phyloP scores from a whole-genome alignment of 768 basidiomycete genomes.

The Thelephora ganbajun region DNA sequence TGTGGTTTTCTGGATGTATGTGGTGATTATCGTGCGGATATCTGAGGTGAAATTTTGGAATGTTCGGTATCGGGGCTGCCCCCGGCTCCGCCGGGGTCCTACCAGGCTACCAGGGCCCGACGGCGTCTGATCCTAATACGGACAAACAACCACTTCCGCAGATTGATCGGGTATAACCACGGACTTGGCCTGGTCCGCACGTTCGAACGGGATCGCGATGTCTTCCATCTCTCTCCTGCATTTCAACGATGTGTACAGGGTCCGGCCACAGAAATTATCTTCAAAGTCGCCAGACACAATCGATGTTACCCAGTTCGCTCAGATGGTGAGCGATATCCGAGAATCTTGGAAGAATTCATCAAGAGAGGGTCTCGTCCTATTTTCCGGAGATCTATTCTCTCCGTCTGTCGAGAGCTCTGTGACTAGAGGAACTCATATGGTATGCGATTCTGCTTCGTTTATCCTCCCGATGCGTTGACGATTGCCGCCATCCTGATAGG shows the following conservation, averaged over 20 bases:
- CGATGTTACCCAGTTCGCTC: slow-evolving; percentile 75
- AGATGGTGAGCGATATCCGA: slow-evolving; percentile 50
- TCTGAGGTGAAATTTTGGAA: too few relatives aligned
- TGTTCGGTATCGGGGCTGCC: too few relatives aligned
- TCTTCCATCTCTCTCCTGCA: slow-evolving; percentile 36
- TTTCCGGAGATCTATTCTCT: slow-evolving; percentile 83
- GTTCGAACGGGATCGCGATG: slow-evolving; percentile 15
- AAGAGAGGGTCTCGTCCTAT: slow-evolving; percentile 65
- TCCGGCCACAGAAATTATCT: slow-evolving; percentile 56
- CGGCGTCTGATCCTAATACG: slow-evolving; percentile 13
- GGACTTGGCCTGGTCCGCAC: too few relatives aligned
- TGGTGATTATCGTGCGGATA: too few relatives aligned
- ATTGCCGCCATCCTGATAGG: too few relatives aligned
- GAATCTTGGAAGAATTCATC: slow-evolving; percentile 42
- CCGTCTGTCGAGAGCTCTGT: slow-evolving; percentile 81
- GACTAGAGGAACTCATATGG: slow-evolving; percentile 87
- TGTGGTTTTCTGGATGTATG: too few relatives aligned
- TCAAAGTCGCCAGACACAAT: slow-evolving; percentile 46
- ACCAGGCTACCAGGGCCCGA: slow-evolving; percentile 9
- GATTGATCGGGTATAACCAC: not conserved
- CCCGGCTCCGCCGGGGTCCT: too few relatives aligned
- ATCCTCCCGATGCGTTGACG: too few relatives aligned
- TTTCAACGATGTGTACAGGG: slow-evolving; percentile 79
- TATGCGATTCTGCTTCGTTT: slow-evolving; percentile 16
- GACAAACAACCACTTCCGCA: slow-evolving; percentile 10